Evolutionary conservation across 1,284 basidiomycete genomes (phyloP).

Genomic region (Ceratobasidium sp.): DNA sequence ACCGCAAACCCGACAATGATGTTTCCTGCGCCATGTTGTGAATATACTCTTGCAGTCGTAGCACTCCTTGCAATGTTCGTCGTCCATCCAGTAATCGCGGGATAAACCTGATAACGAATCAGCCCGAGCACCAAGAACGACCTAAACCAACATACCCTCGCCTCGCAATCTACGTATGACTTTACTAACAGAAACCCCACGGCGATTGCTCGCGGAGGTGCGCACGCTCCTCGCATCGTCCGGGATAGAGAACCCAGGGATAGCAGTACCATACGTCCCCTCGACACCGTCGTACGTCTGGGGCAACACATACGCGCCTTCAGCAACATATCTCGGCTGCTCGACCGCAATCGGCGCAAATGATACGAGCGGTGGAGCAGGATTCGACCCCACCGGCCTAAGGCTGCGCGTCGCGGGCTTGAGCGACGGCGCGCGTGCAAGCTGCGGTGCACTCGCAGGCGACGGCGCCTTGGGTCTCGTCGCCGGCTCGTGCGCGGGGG

Average conservation of each 20-base stretch:
- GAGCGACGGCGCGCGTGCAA: constrained; percentile 65
- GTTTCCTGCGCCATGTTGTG: constrained; percentile 91
- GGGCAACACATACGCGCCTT: constrained; percentile 57
- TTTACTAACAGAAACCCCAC: constrained; percentile 84
- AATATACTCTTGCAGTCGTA: constrained; percentile 94
- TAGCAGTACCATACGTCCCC: constrained; percentile 67
- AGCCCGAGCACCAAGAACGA: constrained; percentile 15
- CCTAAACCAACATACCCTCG: constrained; percentile 66
- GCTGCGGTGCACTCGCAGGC: constrained; percentile 61
- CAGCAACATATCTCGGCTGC: constrained; percentile 51
- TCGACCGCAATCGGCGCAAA: constrained; percentile 79
- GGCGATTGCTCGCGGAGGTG: constrained; percentile 67
- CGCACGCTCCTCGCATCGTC: constrained; percentile 84
- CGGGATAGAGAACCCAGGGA: constrained; percentile 85
- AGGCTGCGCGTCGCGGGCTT: constrained; percentile 35
- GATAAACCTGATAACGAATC: constrained; percentile 69
- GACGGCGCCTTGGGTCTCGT: constrained; percentile 56
- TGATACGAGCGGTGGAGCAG: constrained; percentile 81
- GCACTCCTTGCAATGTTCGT: constrained; percentile 94
- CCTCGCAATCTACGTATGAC: constrained; percentile 88
- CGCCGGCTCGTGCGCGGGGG: constrained; percentile 61
- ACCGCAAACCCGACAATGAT: constrained; percentile 95
- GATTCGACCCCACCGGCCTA: constrained; percentile 36
- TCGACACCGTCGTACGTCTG: constrained; percentile 58
- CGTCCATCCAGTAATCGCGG: constrained; percentile 96